Conservation (phyloP, 2,329 filamentous ascomycete genomes). For the Fusarium anthophilum region DNA sequence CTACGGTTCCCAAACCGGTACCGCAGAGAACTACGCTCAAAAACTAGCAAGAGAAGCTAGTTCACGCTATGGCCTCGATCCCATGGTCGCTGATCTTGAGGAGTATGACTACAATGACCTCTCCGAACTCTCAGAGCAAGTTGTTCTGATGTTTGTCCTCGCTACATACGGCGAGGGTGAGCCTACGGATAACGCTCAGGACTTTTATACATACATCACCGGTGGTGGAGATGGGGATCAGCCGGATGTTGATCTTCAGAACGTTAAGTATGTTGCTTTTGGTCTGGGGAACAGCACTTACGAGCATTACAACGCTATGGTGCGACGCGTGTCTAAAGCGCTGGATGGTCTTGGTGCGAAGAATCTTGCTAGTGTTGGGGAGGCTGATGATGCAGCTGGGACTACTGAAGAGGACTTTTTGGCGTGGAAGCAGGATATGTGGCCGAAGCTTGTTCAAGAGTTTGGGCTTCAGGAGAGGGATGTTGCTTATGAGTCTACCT, state of each 20-base stretch:
- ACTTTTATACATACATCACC: background rate
- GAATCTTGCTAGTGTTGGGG: background rate
- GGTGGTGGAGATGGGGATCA: background rate
- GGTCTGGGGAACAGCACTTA: background rate
- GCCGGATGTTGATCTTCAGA: background rate
- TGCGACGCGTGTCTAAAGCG: background rate
- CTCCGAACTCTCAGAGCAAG: background rate
- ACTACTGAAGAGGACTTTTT: background rate
- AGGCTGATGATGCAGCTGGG: background rate
- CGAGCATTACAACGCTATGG: background rate
- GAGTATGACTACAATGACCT: background rate
- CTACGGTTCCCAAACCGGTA: background rate
- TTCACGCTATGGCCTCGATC: background rate
- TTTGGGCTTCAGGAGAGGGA: background rate
- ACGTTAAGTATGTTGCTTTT: background rate
- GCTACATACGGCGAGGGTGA: background rate
- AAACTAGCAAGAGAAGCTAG: background rate
- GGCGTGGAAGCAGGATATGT: background rate
- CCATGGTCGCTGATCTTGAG: background rate
- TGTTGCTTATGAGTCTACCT: background rate
- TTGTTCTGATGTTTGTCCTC: background rate
- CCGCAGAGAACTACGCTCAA: background rate
- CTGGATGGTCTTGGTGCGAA: background rate
- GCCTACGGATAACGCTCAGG: background rate
- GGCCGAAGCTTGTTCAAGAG: background rate